Evolutionary conservation across 2,329 filamentous ascomycete genomes (phyloP), one percentile per base, ranked within the genome.

Genomic region (Cercospora nicotianae): DNA sequence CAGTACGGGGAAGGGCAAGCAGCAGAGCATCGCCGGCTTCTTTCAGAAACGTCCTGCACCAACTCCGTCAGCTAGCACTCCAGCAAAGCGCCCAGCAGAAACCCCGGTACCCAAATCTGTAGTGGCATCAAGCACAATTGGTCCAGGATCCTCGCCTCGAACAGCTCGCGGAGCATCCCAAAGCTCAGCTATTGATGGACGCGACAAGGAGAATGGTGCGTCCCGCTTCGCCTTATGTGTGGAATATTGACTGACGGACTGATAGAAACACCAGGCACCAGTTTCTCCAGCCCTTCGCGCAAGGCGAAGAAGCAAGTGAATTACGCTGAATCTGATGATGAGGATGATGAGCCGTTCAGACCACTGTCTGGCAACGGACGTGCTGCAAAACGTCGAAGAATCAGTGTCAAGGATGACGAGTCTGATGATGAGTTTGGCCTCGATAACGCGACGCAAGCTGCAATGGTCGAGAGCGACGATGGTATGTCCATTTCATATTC

Each of bases 321-420:
- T 77, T 98, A 98, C 78, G 90, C 91, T 71, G 94, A 97, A 75
- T 93, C 92, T 1, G 92, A 92, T 66, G 85, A 87, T 18, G 90
- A 92, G 12, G 90, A 93, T 60, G 90, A 94, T 23, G 88, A 89
- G 55, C 87, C 91, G 0, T 90, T 94, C 76, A 81, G 82, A 62
- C 84, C 86, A 7, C 80, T 82, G n/a, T 81, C 83, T 10, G 79
- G 79, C 53, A 80, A 81, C 62, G 78, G 81, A 33, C 80, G 83
- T 65, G 77, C 82, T 67, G 76, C 81, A 0, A 91, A 91, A 70
- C 82, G 87, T 57, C 84, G 86, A 68, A 86, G 88, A 33, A 83
- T 91, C 16, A 86, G 87, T 51, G 85, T 90, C 26, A 89, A 90
- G 30, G 85, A 87, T 39, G 83, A 82, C 12, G 88, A 90, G 26